phyloP scores from a whole-genome alignment of 73 alveolate genomes.

The Vitrella brassicaformis region DNA sequence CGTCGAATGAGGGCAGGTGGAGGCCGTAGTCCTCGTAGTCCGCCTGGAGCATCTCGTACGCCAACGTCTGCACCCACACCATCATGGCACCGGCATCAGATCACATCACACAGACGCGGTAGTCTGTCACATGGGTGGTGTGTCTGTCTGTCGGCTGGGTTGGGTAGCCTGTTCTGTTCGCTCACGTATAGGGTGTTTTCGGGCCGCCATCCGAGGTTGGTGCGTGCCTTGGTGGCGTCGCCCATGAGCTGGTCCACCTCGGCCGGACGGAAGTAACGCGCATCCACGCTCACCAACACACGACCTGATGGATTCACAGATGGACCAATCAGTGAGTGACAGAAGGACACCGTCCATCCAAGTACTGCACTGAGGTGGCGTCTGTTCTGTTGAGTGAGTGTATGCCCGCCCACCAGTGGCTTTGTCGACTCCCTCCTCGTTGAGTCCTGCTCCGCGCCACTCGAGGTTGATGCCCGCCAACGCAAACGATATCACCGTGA shows the following conservation, averaged over 20 bases:
- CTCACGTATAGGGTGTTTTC: conserved; percentile 4
- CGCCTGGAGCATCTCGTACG: neutral
- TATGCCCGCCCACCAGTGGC: neutral
- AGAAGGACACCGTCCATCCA: neutral
- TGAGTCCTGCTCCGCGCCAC: neutral
- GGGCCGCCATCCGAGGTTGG: conserved; percentile 46
- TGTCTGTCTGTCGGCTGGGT: neutral
- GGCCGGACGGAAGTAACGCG: conserved; percentile 30
- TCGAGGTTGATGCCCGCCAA: neutral
- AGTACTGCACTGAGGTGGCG: no score
- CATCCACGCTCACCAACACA: conserved; percentile 5
- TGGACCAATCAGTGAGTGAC: neutral
- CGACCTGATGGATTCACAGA: neutral
- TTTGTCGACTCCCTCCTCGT: neutral
- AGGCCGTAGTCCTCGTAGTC: neutral
- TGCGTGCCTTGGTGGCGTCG: conserved; percentile 37
- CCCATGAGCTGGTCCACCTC: conserved; percentile 53
- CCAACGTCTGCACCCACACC: neutral
- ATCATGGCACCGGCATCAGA: neutral
- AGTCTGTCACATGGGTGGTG: neutral
- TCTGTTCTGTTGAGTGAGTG: no score
- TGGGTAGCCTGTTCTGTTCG: no score
- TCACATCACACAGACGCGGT: neutral
- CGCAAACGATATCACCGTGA: neutral
- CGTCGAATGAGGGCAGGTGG: neutral